Base-by-base conservation (phyloP, 176 grass and related monocot species). In the Aegilops bicornis region DNA sequence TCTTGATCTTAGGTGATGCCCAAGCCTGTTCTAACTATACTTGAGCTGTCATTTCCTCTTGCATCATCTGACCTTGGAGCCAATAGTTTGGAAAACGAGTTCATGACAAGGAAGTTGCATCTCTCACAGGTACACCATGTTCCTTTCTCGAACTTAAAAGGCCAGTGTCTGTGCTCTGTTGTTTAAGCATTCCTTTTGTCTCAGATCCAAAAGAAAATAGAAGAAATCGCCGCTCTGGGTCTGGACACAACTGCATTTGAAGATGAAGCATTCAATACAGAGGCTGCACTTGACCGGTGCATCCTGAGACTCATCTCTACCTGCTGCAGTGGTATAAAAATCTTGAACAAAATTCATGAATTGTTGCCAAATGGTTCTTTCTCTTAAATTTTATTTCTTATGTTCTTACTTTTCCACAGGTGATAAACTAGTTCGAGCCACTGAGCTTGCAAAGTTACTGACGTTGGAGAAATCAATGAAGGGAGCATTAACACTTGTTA, bases 61-160 rank as follows among this genome's bases (percentile, higher is more conserved):
- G 96, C 91, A 1, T 98, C 96, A 79, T 94, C 96, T 82, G 96
- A 98, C 72, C 92, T 98, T 54, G 93, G 93, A 14, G 93, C 93
- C 23, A 87, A 81, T 78, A 92, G 88, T 91, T 92, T 94, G 59
- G 96, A 98, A 91, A 95, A 87, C 79, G 96, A 98, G 71, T 94
- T 98, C 84, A 89, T 95, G 81, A 94, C 91, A 82, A 92, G 58
- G 77, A 93, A 92, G 73, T 83, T 98, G 14, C 89, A 95, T 69
- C 88, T 98, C 40, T 94, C 93, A 82, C 86, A 98, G 96, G 96
- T 98, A 66, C 42, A 63, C 71, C 36, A 11, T 69, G 47, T 87
- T 84, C 45, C 59, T 86, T 78, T 78, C 65, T 80, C 61, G 4
- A 69, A 73, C 75, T 8, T 64, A 35, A 58, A 17, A 11, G 10